Base-by-base conservation (phyloP, 306 rosid species). In the Fagus sylvatica region DNA sequence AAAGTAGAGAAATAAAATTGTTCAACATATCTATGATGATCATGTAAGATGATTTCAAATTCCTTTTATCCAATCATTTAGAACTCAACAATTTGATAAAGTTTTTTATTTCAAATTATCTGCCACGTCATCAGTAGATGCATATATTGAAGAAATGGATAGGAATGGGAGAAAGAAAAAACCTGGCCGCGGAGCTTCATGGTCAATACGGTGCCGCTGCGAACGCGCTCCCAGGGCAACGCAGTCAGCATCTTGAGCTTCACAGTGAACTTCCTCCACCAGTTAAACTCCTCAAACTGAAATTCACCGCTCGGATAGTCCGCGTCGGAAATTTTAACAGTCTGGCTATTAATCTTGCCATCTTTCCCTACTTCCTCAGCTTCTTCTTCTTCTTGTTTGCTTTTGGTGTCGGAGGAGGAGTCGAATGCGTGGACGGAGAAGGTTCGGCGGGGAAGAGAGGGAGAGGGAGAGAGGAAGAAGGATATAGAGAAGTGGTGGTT, bases 101-200 rank as follows among this genome's bases (percentile, higher is more conserved):
- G 28, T 22, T 22, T 22, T 22, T 22, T 22, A 22, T 22, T 22
- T 22, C 28, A 22, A 22, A 22, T 22, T 22, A 22, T 22, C 28
- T 22, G 28, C 28, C 28, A 22, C 28, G 28, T 22, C 28, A 22
- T 22, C 28, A 22, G 28, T 22, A 22, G 28, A 22, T 22, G 28
- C 28, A 22, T 22, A 22, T 22, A 22, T 22, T 0, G 28, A 22
- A 22, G 28, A 22, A 22, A 22, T 22, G 28, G 28, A 17, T 6
- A 33, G 15, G 12, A 39, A 33, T 53, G 43, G 65, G 7, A 74
- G 39, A 41, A 68, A 2, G 53, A 53, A 7, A 78, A 61, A 79
- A 94, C 98, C 98, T 90, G 90, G 83, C 98, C 98, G 39, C 96
- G 97, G 83, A 95, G 75, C 79, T 86, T 91, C 90, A 95, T 83